A percentile compares a stretch with the other conserved stretches of the same genome.
Conservation (phyloP, 2,329 filamentous ascomycete species). For the Botrytis cinerea region DNA sequence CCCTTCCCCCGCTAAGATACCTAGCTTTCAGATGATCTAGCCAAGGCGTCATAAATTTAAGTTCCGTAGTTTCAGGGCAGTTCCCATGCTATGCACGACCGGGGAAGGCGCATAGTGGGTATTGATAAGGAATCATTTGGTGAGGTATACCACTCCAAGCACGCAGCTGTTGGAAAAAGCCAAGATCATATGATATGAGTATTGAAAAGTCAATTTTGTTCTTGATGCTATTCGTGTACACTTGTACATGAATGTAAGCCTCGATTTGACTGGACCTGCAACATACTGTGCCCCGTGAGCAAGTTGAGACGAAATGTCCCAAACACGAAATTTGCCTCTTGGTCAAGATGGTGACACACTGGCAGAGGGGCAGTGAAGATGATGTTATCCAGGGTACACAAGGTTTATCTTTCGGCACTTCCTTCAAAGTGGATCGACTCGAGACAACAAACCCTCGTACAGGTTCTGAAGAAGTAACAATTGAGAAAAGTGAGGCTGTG, state of each 20-base stretch:
- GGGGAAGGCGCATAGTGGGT: slow-evolving; percentile 16
- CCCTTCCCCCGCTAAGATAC: background rate
- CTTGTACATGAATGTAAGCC: background rate
- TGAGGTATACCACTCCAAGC: background rate
- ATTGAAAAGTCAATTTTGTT: background rate
- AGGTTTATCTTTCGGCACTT: slow-evolving; percentile 17
- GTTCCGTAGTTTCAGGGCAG: slow-evolving; percentile 18
- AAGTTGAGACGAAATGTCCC: background rate
- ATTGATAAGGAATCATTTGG: slow-evolving; percentile 19
- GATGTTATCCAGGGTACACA: slow-evolving; percentile 7
- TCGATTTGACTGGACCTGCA: background rate
- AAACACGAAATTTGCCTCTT: background rate
- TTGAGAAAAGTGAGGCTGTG: background rate
- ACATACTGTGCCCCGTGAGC: background rate
- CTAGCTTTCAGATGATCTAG: slow-evolving; percentile 8
- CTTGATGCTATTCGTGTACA: background rate
- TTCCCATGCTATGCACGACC: slow-evolving; percentile 19
- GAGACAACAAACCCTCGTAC: slow-evolving; percentile 12
- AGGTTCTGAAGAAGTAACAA: background rate
- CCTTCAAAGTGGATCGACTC: background rate
- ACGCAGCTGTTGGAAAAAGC: slow-evolving; percentile 7
- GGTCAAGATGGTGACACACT: background rate
- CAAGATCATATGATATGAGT: slow-evolving; percentile 19
- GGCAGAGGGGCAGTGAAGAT: slow-evolving; percentile 1
- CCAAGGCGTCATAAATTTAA: slow-evolving; percentile 18